phyloP scores from a whole-genome alignment of 768 basidiomycete species.

The Suillus ampliporus region DNA sequence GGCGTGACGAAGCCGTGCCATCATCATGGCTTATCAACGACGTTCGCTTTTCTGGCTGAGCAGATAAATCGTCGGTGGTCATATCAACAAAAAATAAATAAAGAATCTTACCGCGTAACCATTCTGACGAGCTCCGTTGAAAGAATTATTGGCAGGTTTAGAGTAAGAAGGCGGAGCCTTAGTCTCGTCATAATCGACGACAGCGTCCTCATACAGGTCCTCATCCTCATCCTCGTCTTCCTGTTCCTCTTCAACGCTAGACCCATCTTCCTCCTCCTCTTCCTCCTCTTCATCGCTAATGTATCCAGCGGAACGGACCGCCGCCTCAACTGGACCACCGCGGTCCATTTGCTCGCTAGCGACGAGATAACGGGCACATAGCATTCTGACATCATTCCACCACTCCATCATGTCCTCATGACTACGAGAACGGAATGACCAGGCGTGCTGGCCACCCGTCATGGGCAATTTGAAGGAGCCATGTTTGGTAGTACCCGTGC shows the following conservation, averaged over 20 bases:
- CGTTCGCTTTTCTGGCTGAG: conserved; percentile 53
- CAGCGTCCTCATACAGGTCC: conserved; percentile 48
- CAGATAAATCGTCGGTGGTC: conserved; percentile 15
- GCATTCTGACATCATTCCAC: conserved; percentile 98
- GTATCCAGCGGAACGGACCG: conserved; percentile 89
- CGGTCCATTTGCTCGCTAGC: conserved; percentile 94
- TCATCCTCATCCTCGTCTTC: conserved; percentile 57
- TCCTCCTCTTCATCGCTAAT: conserved; percentile 75
- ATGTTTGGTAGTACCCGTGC: conserved; percentile 65
- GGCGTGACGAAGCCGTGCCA: conserved; percentile 38
- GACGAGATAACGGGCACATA: conserved; percentile 92
- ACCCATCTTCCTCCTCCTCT: conserved; percentile 70
- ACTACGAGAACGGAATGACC: conserved; percentile 88
- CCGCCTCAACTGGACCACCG: conserved; percentile 89
- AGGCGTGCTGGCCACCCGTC: conserved; percentile 61
- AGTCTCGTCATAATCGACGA: conserved; percentile 48
- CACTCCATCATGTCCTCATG: conserved; percentile 99
- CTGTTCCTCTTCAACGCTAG: conserved; percentile 49
- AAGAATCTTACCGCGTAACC: conserved; percentile 64
- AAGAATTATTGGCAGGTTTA: conserved; percentile 47
- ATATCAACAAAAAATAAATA: conserved; percentile 2
- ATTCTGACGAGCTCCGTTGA: conserved; percentile 51
- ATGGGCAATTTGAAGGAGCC: conserved; percentile 55
- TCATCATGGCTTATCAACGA: conserved; percentile 19
- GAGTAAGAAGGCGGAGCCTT: conserved; percentile 68